Conservation (phyloP, 192 early-diverging fungal genomes). For the Coemansia javaensis region DNA sequence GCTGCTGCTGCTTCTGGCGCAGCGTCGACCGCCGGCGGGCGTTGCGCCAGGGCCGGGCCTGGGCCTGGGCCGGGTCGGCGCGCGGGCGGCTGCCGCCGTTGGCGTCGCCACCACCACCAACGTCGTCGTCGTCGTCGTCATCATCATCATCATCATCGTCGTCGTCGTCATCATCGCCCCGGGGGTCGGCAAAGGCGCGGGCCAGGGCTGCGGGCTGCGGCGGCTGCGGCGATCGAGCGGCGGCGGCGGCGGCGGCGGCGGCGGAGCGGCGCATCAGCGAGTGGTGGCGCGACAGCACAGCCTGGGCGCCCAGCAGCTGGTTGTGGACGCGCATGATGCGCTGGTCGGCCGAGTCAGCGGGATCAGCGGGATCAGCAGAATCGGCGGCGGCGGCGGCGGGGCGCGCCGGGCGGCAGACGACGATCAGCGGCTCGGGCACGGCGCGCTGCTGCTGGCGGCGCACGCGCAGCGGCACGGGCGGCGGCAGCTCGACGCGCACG, state of each 20-base stretch:
- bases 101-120: no score
- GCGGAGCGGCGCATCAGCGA: slow-evolving; percentile 28
- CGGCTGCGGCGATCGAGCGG: slow-evolving; percentile 9
- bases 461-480: slow-evolving; percentile 51
- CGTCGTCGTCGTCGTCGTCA: no score
- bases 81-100: no score
- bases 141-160: slow-evolving; percentile 4
- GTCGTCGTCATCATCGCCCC: slow-evolving; percentile 21
- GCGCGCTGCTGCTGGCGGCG: slow-evolving; percentile 32
- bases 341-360: slow-evolving; percentile 23
- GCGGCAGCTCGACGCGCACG: slow-evolving; percentile 40
- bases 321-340: slow-evolving; percentile 42
- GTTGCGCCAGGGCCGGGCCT: slow-evolving; percentile 34
- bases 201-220: slow-evolving; percentile 43
- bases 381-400: neutral
- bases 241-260: neutral
- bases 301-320: slow-evolving; percentile 50
- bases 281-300: slow-evolving; percentile 44
- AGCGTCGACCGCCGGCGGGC: slow-evolving; percentile 39
- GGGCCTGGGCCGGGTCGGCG: neutral
- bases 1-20: slow-evolving; percentile 22
- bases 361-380: no score
- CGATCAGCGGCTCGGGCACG: slow-evolving; percentile 47
- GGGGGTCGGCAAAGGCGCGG: slow-evolving; percentile 36
- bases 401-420: slow-evolving; percentile 24